phyloP scores from a whole-genome alignment of 1,284 basidiomycete species.

The Ceratorhiza oryzae-sativae region DNA sequence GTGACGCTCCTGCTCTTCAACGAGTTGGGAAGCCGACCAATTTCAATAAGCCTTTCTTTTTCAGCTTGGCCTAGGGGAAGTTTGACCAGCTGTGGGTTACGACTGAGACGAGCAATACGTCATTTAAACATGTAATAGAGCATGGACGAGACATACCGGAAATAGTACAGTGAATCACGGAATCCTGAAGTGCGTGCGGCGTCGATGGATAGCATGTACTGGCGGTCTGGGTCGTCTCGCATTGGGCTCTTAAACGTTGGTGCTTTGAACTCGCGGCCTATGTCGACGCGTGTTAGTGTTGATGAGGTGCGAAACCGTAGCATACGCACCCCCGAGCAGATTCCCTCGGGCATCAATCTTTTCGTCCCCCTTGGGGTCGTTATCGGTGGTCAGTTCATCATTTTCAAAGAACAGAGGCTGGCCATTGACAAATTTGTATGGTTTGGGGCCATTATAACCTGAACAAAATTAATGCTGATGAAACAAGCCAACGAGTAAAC shows the following conservation, averaged over 20 bases:
- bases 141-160: slow-evolving; percentile 57
- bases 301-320: slow-evolving; percentile 11
- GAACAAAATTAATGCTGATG: background rate
- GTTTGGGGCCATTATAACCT: slow-evolving; percentile 63
- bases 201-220: slow-evolving; percentile 97
- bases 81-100: slow-evolving; percentile 89
- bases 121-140: background rate
- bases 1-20: slow-evolving; percentile 92
- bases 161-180: slow-evolving; percentile 96
- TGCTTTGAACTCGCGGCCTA: slow-evolving; percentile 88
- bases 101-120: slow-evolving; percentile 44
- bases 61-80: slow-evolving; percentile 85
- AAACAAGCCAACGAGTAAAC: slow-evolving; percentile 28
- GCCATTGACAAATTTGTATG: slow-evolving; percentile 77
- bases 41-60: slow-evolving; percentile 89
- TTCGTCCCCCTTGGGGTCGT: slow-evolving; percentile 86
- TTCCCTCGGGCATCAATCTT: slow-evolving; percentile 90
- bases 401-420: slow-evolving; percentile 80
- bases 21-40: slow-evolving; percentile 86
- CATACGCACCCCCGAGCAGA: slow-evolving; percentile 77
- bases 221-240: slow-evolving; percentile 76
- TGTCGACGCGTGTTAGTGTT: slow-evolving; percentile 33
- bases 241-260: slow-evolving; percentile 84
- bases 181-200: slow-evolving; percentile 95
- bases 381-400: slow-evolving; percentile 86